Conservation (phyloP, 2,329 filamentous ascomycete genomes). For the Fusarium paranaense region DNA sequence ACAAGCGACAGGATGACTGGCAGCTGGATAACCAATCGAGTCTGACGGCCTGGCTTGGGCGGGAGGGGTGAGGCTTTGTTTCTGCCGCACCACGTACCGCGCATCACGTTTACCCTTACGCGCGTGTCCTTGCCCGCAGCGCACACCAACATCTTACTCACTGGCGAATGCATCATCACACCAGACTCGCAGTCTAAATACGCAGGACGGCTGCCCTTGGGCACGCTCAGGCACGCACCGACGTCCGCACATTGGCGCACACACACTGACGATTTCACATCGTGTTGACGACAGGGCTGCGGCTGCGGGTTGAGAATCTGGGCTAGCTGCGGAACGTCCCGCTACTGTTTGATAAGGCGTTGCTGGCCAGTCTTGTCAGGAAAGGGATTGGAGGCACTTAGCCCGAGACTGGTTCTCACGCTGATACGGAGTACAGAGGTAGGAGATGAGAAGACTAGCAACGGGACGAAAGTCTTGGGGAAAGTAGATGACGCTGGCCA, state of each 20-base stretch:
- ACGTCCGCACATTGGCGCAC: not conserved
- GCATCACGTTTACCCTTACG: slow-evolving; percentile 9
- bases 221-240: slow-evolving; percentile 4
- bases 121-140: slow-evolving; percentile 14
- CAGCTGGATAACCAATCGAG: slow-evolving; percentile 25
- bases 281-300: slow-evolving; percentile 7
- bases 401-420: slow-evolving; percentile 4
- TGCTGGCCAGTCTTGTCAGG: slow-evolving; percentile 9
- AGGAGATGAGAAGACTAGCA: not conserved
- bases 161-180: not conserved
- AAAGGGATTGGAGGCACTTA: slow-evolving; percentile 5
- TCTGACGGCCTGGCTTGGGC: slow-evolving; percentile 1
- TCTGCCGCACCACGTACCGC: slow-evolving; percentile 11
- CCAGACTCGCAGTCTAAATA: not conserved
- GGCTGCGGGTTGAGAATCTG: not conserved
- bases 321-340: slow-evolving; percentile 41
- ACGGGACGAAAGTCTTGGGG: not conserved
- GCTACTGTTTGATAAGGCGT: slow-evolving; percentile 18
- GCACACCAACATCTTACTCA: not conserved
- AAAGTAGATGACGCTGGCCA: not conserved
- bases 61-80: slow-evolving; percentile 2
- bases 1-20: slow-evolving; percentile 17
- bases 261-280: not conserved
- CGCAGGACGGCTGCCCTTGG: not conserved
- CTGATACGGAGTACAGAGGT: not conserved